These are phyloP conservation scores for Xylariaceae sp. DNA, from an alignment of 2,329 filamentous ascomycete species.

Conservation along the genomic window DNA sequence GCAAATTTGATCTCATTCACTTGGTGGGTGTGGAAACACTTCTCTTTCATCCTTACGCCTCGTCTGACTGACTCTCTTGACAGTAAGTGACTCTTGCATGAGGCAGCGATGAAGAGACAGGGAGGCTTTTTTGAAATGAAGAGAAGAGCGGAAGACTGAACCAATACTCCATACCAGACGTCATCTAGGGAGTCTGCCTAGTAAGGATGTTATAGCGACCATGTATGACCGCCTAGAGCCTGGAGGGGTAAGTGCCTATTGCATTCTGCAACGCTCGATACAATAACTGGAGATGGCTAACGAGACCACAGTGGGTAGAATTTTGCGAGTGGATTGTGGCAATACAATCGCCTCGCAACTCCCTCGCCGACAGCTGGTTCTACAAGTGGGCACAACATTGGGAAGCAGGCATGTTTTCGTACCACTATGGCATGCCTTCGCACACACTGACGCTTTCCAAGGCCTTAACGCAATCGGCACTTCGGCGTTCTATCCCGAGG, in stretches of 20 bases:
- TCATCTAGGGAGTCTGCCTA: slow-evolving; percentile 22
- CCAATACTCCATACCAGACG: slow-evolving; percentile 6
- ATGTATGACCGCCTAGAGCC: slow-evolving; percentile 31
- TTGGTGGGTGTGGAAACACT: slow-evolving; percentile 3
- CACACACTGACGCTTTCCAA: slow-evolving; percentile 7
- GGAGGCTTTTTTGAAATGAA: too few relatives aligned
- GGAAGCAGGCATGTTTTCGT: slow-evolving; percentile 11
- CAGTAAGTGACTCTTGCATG: too few relatives aligned
- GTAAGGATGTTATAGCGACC: slow-evolving; percentile 22
- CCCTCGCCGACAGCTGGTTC: slow-evolving; percentile 28
- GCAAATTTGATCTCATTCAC: slow-evolving; percentile 30
- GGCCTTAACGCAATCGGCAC: slow-evolving; percentile 26
- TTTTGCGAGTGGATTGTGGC: slow-evolving; percentile 33
- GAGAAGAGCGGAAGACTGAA: too few relatives aligned
- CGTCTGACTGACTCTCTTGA: too few relatives aligned
- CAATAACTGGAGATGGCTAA: neutral
- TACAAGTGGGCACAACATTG: slow-evolving; percentile 29
- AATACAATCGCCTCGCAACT: slow-evolving; percentile 30
- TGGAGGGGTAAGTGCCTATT: slow-evolving; percentile 22
- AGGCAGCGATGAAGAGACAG: too few relatives aligned
- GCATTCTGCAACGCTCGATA: neutral
- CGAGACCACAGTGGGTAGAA: slow-evolving; percentile 25
- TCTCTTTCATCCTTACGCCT: too few relatives aligned
- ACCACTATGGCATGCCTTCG: neutral
- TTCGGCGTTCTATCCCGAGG: slow-evolving; percentile 26